These are phyloP conservation scores for Lasiodiplodia theobromae DNA, from an alignment of 2,329 filamentous ascomycete genomes.

Conservation along the genomic window DNA sequence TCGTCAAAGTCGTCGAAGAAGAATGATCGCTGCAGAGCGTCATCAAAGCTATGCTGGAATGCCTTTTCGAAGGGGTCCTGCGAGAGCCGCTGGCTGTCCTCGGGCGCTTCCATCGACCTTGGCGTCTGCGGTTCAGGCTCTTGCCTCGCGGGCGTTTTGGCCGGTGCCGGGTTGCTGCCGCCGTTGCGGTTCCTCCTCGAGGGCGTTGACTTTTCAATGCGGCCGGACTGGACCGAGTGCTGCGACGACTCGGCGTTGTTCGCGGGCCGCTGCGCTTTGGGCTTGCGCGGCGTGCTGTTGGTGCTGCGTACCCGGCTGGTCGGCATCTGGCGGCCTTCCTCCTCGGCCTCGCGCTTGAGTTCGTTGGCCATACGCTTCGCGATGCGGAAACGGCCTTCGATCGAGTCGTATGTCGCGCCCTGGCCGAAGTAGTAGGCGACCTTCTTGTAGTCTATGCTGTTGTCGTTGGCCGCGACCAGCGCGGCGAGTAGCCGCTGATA, in stretches of 20 bases:
- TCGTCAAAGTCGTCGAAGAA: conserved; percentile 10
- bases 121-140: conserved; percentile 15
- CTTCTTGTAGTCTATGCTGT: conserved; percentile 51
- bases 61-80: conserved; percentile 6
- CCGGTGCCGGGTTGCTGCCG: neutral
- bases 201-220: conserved; percentile 17
- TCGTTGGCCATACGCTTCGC: conserved; percentile 51
- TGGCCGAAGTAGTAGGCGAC: conserved; percentile 55
- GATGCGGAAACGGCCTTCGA: conserved; percentile 56
- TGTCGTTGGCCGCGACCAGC: conserved; percentile 45
- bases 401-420: conserved; percentile 56
- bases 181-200: conserved; percentile 19
- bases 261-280: conserved; percentile 30
- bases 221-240: conserved; percentile 21
- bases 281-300: conserved; percentile 33
- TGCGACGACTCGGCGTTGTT: conserved; percentile 1
- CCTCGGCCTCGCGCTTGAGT: conserved; percentile 41
- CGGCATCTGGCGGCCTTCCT: conserved; percentile 31
- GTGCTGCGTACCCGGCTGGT: conserved; percentile 22
- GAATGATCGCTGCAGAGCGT: conserved; percentile 6
- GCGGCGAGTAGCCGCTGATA: conserved; percentile 51
- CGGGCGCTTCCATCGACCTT: conserved; percentile 9
- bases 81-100: conserved; percentile 7
- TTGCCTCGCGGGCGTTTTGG: neutral
- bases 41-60: conserved; percentile 12